phyloP scores from a whole-genome alignment of 306 rosid species.

The Vachellia pachyceras region DNA sequence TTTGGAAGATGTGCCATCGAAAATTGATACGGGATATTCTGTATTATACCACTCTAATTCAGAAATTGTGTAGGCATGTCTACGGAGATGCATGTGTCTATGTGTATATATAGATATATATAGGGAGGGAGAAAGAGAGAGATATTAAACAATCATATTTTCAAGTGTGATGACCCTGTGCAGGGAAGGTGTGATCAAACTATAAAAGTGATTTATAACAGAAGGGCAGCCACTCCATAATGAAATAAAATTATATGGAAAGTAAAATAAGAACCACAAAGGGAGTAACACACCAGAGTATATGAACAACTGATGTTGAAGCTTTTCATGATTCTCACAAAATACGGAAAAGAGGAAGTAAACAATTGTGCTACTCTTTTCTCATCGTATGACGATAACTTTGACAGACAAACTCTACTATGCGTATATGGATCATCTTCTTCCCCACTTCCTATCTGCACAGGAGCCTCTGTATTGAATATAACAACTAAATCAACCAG shows the following conservation, averaged over 20 bases:
- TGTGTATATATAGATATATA: no score
- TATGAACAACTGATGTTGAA: constrained; percentile 87
- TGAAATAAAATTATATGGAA: constrained; percentile 23
- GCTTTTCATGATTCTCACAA: constrained; percentile 88
- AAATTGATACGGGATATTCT: constrained; percentile 88
- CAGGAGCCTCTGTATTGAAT: constrained; percentile 52
- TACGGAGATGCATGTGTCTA: no score
- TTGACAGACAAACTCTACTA: constrained; percentile 59
- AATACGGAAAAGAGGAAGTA: constrained; percentile 73
- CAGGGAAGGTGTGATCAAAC: constrained; percentile 25
- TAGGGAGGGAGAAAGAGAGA: neutral
- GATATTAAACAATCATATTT: neutral
- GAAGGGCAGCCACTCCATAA: constrained; percentile 6
- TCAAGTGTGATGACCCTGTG: constrained; percentile 17
- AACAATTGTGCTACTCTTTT: constrained; percentile 72
- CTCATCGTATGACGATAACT: constrained; percentile 59
- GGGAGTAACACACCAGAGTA: constrained; percentile 76
- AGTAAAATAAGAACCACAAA: constrained; percentile 32
- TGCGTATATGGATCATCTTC: constrained; percentile 48
- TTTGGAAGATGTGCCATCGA: constrained; percentile 91
- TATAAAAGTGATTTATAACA: constrained; percentile 27
- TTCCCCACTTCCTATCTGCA: constrained; percentile 54
- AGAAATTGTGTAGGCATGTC: constrained; percentile 5
- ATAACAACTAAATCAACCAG: constrained; percentile 47
- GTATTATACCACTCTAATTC: constrained; percentile 43